Percentiles rank a stretch among this genome's conserved stretches.
These are phyloP conservation scores for Chaetomidium leptoderma DNA, from an alignment of 495 filamentous ascomycete genomes.

Conservation along the genomic window DNA sequence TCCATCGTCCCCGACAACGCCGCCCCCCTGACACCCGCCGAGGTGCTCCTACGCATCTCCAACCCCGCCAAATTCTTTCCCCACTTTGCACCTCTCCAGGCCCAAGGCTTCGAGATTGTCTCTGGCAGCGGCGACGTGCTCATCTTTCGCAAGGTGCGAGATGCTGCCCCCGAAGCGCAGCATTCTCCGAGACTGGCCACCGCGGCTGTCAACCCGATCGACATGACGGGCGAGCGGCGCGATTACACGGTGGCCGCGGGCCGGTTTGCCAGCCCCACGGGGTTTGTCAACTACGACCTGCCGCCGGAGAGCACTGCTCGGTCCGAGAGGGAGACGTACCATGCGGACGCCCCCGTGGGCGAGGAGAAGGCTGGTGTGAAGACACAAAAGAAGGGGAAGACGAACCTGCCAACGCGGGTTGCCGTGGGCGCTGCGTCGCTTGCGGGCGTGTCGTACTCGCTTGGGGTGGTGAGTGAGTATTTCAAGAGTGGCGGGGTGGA, in stretches of 20 bases:
- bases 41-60: slow-evolving; percentile 62
- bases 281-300: slow-evolving; percentile 54
- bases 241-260: slow-evolving; percentile 43
- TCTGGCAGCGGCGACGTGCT: slow-evolving; percentile 66
- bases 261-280: slow-evolving; percentile 51
- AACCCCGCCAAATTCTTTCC: slow-evolving; percentile 69
- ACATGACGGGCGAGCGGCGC: slow-evolving; percentile 44
- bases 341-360: neutral
- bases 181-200: neutral
- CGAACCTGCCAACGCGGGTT: slow-evolving; percentile 45
- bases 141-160: slow-evolving; percentile 61
- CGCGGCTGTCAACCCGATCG: slow-evolving; percentile 48
- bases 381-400: slow-evolving; percentile 32
- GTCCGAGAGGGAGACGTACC: neutral
- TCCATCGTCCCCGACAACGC: slow-evolving; percentile 50
- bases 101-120: slow-evolving; percentile 69
- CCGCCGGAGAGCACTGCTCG: slow-evolving; percentile 15
- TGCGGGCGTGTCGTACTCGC: slow-evolving; percentile 58
- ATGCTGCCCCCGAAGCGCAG: slow-evolving; percentile 18
- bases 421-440: slow-evolving; percentile 54
- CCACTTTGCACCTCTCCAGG: slow-evolving; percentile 58
- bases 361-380: slow-evolving; percentile 26
- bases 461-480: slow-evolving; percentile 65
- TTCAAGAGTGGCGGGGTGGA: slow-evolving; percentile 57
- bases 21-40: slow-evolving; percentile 49